A percentile compares a stretch with the other conserved stretches of the same genome.
These are phyloP conservation scores for Zygotorulaspora chibaensis DNA, from an alignment of 805 yeast genomes.

Conservation along the genomic window DNA sequence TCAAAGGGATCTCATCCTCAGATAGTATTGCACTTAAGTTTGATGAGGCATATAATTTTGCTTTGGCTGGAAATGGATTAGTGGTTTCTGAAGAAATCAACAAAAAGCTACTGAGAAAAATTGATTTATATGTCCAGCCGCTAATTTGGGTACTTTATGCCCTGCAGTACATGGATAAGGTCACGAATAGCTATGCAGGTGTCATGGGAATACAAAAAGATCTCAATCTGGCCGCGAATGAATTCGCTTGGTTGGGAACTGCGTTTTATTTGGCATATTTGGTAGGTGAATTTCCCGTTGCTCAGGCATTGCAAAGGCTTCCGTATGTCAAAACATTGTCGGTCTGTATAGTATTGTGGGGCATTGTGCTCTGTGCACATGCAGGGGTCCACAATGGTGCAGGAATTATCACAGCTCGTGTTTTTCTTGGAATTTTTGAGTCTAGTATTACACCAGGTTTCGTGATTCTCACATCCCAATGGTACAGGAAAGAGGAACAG, in stretches of 20 bases:
- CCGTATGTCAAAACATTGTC: slow-evolving; percentile 7
- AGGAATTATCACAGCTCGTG: slow-evolving; percentile 7
- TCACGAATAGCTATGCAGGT: slow-evolving; percentile 8
- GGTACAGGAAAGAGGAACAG: slow-evolving; percentile 7
- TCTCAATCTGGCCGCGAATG: slow-evolving; percentile 5
- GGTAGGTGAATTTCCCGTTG: slow-evolving; percentile 6
- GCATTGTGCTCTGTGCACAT: slow-evolving; percentile 6
- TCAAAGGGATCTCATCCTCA: slow-evolving; percentile 1
- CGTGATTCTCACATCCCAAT: slow-evolving; percentile 8
- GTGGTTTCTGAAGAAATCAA: slow-evolving; percentile 8
- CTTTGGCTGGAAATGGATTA: slow-evolving; percentile 7
- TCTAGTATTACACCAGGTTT: slow-evolving; percentile 8
- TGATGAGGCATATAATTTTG: slow-evolving; percentile 9
- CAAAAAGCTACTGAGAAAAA: slow-evolving; percentile 6
- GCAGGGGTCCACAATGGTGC: slow-evolving; percentile 6
- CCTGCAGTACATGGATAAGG: slow-evolving; percentile 11
- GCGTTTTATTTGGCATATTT: slow-evolving; percentile 11
- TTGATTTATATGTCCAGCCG: slow-evolving; percentile 10
- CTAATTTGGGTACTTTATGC: slow-evolving; percentile 9
- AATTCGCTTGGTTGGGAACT: slow-evolving; percentile 10
- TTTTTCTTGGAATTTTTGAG: slow-evolving; percentile 7
- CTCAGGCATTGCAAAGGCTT: slow-evolving; percentile 6
- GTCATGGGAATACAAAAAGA: slow-evolving; percentile 11
- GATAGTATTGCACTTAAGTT: slow-evolving; percentile 1
- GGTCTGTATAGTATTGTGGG: slow-evolving; percentile 6